Conservation (phyloP, 2,329 filamentous ascomycete genomes). For the Verticillium isaacii region DNA sequence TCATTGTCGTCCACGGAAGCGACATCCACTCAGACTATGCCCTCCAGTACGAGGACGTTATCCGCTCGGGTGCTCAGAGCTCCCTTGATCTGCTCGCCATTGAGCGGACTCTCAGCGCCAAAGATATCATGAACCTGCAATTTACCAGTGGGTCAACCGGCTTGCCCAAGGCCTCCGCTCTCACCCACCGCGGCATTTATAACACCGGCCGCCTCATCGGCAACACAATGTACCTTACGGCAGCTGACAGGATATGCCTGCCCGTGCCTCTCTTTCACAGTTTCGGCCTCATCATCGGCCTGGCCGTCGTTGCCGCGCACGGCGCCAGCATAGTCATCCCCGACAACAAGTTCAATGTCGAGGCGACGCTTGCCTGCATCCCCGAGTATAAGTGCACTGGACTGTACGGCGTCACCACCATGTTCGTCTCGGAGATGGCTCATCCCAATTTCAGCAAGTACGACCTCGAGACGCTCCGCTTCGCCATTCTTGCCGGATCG, state of each 20-base stretch:
- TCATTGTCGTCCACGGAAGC: not conserved
- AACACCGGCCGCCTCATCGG: constrained; percentile 68
- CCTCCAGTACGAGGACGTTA: not conserved
- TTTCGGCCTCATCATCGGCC: constrained; percentile 72
- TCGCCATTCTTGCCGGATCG: constrained; percentile 41
- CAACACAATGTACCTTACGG: constrained; percentile 66
- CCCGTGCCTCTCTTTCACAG: constrained; percentile 82
- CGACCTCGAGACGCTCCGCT: constrained; percentile 14
- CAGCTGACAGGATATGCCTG: constrained; percentile 67
- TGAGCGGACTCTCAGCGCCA: not conserved
- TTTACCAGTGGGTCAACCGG: constrained; percentile 72
- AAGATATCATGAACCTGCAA: constrained; percentile 49
- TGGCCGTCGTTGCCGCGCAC: constrained; percentile 67
- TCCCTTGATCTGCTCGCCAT: not conserved
- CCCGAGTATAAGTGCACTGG: constrained; percentile 65
- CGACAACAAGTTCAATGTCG: constrained; percentile 65
- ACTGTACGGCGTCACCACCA: constrained; percentile 74
- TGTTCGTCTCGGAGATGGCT: constrained; percentile 54
- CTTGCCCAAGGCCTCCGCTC: constrained; percentile 67
- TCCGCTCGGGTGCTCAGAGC: not conserved
- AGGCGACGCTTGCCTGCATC: constrained; percentile 61
- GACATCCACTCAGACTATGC: not conserved
- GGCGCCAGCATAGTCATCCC: constrained; percentile 73
- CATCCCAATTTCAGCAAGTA: constrained; percentile 26
- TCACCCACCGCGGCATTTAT: constrained; percentile 59